phyloP scores from a whole-genome alignment of 2,329 filamentous ascomycete genomes.

The Clonostachys chloroleuca region DNA sequence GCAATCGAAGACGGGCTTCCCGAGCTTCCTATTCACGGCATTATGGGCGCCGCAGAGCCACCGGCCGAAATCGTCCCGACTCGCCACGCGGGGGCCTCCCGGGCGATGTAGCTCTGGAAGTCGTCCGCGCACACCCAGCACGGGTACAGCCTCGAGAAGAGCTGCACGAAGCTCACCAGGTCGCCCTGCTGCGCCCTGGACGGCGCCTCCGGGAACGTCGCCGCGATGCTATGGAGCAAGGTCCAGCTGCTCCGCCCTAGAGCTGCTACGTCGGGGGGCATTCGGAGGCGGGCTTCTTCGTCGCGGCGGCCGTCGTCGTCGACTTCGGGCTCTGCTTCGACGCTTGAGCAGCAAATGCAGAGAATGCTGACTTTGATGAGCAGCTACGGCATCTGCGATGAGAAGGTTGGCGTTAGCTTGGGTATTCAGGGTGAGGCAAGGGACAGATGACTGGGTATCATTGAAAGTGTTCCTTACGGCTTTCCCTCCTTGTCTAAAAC shows the following conservation, averaged over 20 bases:
- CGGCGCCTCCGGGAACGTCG: constrained; percentile 73
- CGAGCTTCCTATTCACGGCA: constrained; percentile 82
- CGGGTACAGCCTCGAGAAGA: constrained; percentile 86
- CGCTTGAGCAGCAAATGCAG: constrained; percentile 17
- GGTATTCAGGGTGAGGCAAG: too few relatives aligned
- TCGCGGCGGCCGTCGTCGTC: constrained; percentile 23
- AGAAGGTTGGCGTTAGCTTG: not conserved
- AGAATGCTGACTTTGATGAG: constrained; percentile 20
- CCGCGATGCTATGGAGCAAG: constrained; percentile 85
- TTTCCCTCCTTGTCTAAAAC: constrained; percentile 79
- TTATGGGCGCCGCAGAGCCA: constrained; percentile 89
- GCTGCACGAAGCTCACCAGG: constrained; percentile 69
- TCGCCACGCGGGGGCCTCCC: constrained; percentile 60
- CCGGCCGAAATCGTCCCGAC: constrained; percentile 66
- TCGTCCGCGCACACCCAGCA: constrained; percentile 96
- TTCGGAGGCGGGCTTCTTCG: constrained; percentile 39
- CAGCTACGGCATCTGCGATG: constrained; percentile 22
- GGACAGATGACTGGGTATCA: not conserved
- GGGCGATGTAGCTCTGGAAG: constrained; percentile 76
- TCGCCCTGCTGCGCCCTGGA: constrained; percentile 67
- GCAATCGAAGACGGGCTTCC: constrained; percentile 90
- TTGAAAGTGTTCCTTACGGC: constrained; percentile 53
- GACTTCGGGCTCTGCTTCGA: constrained; percentile 16
- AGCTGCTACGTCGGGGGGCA: constrained; percentile 88
- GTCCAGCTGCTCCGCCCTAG: constrained; percentile 92